Percentiles rank a stretch among this genome's conserved stretches.
phyloP scores from a whole-genome alignment of 2,329 filamentous ascomycete genomes.

The Aspergillus latus region DNA sequence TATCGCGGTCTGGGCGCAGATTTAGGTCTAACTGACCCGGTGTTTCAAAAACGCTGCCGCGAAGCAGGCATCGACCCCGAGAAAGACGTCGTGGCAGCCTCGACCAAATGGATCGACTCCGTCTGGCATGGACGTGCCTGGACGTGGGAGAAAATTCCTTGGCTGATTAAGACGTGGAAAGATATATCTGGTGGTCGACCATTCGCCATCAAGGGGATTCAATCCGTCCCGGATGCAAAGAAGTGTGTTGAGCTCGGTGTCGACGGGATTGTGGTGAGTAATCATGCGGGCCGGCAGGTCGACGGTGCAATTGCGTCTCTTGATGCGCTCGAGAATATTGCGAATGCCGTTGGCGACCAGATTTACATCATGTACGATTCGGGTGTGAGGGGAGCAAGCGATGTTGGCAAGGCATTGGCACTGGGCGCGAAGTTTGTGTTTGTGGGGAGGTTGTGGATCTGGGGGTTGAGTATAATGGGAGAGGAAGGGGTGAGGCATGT shows the following conservation, averaged over 20 bases:
- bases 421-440: constrained; percentile 64
- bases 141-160: constrained; percentile 66
- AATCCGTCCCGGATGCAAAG: constrained; percentile 63
- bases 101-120: constrained; percentile 63
- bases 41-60: constrained; percentile 56
- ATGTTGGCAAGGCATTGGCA: constrained; percentile 62
- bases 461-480: constrained; percentile 60
- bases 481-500: constrained; percentile 63
- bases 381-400: constrained; percentile 57
- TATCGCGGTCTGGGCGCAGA: constrained; percentile 60
- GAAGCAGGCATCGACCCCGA: constrained; percentile 55
- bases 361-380: constrained; percentile 61
- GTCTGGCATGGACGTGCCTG: constrained; percentile 64
- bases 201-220: constrained; percentile 69
- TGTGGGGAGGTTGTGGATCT: constrained; percentile 61
- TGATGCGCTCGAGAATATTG: constrained; percentile 61
- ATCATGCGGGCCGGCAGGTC: constrained; percentile 69
- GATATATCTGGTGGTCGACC: constrained; percentile 46
- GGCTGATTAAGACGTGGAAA: constrained; percentile 61
- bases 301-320: constrained; percentile 61
- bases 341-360: constrained; percentile 51
- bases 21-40: constrained; percentile 58
- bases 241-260: constrained; percentile 60
- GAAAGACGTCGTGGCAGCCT: constrained; percentile 54
- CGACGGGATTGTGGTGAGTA: constrained; percentile 68